Percentiles rank a stretch among this genome's conserved stretches.
These are phyloP conservation scores for Xylariomycetidae sp. DNA, from an alignment of 2,329 filamentous ascomycete species.

Conservation along the genomic window DNA sequence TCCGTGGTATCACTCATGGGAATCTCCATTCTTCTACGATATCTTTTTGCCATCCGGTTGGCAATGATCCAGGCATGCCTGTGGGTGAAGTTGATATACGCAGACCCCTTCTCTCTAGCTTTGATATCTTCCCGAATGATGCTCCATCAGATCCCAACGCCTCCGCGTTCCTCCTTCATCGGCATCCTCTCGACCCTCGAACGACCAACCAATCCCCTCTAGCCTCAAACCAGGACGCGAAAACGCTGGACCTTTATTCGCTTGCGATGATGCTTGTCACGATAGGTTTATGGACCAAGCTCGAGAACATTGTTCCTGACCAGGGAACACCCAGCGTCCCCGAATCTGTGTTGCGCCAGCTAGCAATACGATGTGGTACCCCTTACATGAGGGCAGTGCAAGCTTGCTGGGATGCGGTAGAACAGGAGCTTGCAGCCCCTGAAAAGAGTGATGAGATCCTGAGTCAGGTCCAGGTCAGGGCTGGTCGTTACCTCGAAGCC, in stretches of 20 bases:
- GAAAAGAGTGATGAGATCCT: constrained; percentile 46
- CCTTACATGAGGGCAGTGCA: constrained; percentile 73
- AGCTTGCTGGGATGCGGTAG: constrained; percentile 66
- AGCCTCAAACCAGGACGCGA: constrained; percentile 46
- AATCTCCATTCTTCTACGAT: constrained; percentile 65
- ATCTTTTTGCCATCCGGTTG: constrained; percentile 54
- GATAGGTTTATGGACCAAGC: constrained; percentile 69
- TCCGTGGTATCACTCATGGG: constrained; percentile 64
- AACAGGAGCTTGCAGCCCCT: constrained; percentile 50
- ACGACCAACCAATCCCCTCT: constrained; percentile 45
- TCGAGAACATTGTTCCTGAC: constrained; percentile 48
- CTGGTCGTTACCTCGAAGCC: constrained; percentile 55
- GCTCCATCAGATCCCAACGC: constrained; percentile 28
- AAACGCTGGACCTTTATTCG: constrained; percentile 65
- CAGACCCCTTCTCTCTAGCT: constrained; percentile 66
- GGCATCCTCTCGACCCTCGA: constrained; percentile 62
- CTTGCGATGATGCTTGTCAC: constrained; percentile 70
- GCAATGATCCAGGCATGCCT: constrained; percentile 34
- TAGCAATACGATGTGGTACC: constrained; percentile 66
- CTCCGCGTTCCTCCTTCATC: constrained; percentile 44
- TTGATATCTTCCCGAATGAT: constrained; percentile 64
- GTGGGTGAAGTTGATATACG: constrained; percentile 57
- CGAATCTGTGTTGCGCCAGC: constrained; percentile 56
- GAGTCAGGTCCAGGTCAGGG: constrained; percentile 48
- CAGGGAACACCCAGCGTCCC: constrained; percentile 48